Evolutionary conservation across 2,329 filamentous ascomycete species (phyloP).

Genomic region (Colletotrichum somersetense): DNA sequence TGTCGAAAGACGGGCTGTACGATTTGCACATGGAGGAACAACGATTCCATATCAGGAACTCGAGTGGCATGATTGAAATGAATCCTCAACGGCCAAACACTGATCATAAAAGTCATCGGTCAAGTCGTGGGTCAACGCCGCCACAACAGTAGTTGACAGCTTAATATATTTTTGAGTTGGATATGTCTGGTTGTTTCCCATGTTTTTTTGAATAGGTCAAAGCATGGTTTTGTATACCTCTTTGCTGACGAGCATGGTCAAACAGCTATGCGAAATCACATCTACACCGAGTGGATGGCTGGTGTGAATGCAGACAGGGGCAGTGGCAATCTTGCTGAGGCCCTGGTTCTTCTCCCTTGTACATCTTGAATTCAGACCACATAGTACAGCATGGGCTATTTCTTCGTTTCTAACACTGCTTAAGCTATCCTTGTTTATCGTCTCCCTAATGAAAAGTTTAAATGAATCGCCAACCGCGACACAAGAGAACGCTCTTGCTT

Average conservation of each 20-base stretch:
- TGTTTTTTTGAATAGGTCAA: too few species aligned
- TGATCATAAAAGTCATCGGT: neutral
- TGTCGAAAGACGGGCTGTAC: conserved; percentile 29
- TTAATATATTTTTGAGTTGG: neutral
- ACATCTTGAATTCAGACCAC: neutral
- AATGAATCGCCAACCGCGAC: neutral
- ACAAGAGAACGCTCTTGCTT: too few species aligned
- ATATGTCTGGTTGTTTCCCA: neutral
- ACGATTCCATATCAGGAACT: neutral
- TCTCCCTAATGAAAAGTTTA: neutral
- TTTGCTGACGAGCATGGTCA: neutral
- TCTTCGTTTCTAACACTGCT: too few species aligned
- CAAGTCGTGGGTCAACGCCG: neutral
- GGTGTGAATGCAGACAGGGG: neutral
- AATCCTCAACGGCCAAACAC: conserved; percentile 11
- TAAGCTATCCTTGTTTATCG: too few species aligned
- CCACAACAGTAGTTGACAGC: neutral
- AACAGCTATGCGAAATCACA: neutral
- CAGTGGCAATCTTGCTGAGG: neutral
- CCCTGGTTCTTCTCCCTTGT: neutral
- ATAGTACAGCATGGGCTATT: neutral
- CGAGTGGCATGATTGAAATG: conserved; percentile 36
- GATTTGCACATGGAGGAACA: conserved; percentile 42
- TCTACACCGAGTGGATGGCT: neutral
- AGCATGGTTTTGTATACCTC: neutral